Base-by-base conservation (phyloP, 305 asterid species). In the Fraxinus albicans region DNA sequence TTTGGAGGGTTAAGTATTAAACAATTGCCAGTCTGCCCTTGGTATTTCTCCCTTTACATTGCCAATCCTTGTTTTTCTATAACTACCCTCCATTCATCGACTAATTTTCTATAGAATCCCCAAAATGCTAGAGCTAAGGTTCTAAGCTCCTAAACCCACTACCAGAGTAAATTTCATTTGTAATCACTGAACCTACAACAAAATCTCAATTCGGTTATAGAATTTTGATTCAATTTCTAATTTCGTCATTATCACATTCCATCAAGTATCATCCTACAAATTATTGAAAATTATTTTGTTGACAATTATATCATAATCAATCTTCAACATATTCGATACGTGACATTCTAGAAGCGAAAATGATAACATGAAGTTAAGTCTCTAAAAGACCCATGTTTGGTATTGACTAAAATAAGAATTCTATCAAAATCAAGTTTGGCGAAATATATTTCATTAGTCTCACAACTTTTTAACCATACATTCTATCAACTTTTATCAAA, bases 11-110 rank as follows among this genome's bases (percentile, higher is more conserved):
- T 80, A 85, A 85, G 80, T 80, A 80, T 44, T 80, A 33, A 86
- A 88, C 88, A 85, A 8, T 83, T 85, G 88, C 87, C 82, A 6
- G 77, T 77, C 78, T 73, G 77, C 77, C 35, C 79, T 80, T 7
- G 44, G 44, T 10, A 38, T 38, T 36, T 38, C 10, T 38, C 9
- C 44, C 36, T 4, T 34, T 83, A 17, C 87, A 80, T 78, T 81
- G 29, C 76, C 65, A 34, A 8, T 58, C 34, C 81, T 35, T 60
- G 35, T 69, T 6, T 31, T 23, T 81, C 80, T 42, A 10, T 42
- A 10, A 42, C 44, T 42, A 42, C 4, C 17, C 53, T 42, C 50
- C 50, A 42, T 8, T 40, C 47, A 40, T 40, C 47, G 13, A 40
- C 47, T 9, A 40, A 40, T 40, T 40, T 40, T 40, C 47, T 40